Base-by-base conservation (phyloP, 768 basidiomycete species). In the Naganishia vaughanmartiniae region DNA sequence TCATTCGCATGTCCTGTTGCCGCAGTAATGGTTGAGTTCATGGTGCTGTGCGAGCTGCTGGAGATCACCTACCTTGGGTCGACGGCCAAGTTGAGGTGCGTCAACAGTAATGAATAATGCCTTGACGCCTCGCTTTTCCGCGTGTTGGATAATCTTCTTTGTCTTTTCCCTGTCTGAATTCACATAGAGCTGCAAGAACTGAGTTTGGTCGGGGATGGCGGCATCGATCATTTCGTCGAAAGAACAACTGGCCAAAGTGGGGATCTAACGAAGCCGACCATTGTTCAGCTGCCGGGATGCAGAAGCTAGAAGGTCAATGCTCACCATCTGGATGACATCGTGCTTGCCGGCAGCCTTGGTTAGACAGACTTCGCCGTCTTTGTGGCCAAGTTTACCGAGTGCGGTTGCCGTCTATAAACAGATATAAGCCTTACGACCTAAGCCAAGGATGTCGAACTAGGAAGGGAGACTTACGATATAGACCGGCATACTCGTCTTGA, bases 31-130 rank as follows among this genome's bases (percentile, higher is more conserved):
- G 6, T 4, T 42, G 10, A 30, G 31, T 65, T n/a, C 56, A 54
- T 28, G 46, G 36, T 34, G 33, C 0, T 4, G 2, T 21, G 24
- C 30, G 10, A 24, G 11, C 21, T n/a, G 17, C 24, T 30, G 31
- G 5, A 55, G 9, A 24, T 39, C 17, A 33, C 12, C 21, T 63
- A 63, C 60, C 42, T 63, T 63, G 60, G 60, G 60, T 28, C 94
- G 86, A 15, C 93, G 87, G 54, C 95, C 95, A 12, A 98, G 88
- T 74, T 96, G 93, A 7, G 95, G 95, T 0, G 95, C 95, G 82
- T 98, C 95, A 31, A 98, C 95, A 0, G 95, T 97, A 79, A 98
- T 96, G 81, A 98, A 97, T 15, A 98, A 83, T 4, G 86, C 95
- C 80, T 93, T 94, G 77, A 99, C 87, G 1, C 95, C 95, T 31